phyloP scores from a whole-genome alignment of 495 filamentous ascomycete species.

The Aspergillus taichungensis region DNA sequence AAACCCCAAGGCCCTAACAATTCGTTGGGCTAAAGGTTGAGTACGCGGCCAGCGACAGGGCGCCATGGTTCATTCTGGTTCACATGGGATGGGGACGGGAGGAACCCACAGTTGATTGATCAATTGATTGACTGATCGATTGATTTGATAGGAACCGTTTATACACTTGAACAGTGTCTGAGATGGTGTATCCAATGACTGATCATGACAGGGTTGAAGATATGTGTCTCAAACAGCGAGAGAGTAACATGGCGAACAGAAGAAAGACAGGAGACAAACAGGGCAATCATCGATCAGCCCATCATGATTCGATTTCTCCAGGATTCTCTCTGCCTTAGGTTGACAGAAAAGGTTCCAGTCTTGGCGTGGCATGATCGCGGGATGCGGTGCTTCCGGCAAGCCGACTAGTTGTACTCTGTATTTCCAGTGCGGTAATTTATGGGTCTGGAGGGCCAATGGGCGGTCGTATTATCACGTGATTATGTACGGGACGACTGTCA shows the following conservation, averaged over 20 bases:
- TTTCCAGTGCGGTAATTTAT: too few species aligned
- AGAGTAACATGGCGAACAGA: too few species aligned
- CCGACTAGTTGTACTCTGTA: slow-evolving; percentile 7
- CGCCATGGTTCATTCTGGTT: background rate
- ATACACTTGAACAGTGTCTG: background rate
- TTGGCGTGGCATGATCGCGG: slow-evolving; percentile 38
- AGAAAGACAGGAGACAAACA: too few species aligned
- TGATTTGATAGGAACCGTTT: too few species aligned
- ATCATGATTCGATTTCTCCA: background rate
- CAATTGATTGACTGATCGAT: too few species aligned
- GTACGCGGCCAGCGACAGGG: background rate
- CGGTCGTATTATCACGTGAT: too few species aligned
- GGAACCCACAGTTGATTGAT: background rate
- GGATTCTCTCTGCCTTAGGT: too few species aligned
- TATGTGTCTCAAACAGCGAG: too few species aligned
- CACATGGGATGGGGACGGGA: background rate
- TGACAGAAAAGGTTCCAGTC: slow-evolving; percentile 1
- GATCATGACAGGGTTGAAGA: background rate
- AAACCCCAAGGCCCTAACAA: slow-evolving; percentile 4
- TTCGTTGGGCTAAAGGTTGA: slow-evolving; percentile 3
- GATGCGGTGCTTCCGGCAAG: slow-evolving; percentile 27
- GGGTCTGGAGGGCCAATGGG: too few species aligned
- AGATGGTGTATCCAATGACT: background rate
- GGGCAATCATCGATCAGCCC: too few species aligned
- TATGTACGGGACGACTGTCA: too few species aligned